Conservation (phyloP, 371 early-diverging fungal species). For the Capillidium heterosporum region DNA sequence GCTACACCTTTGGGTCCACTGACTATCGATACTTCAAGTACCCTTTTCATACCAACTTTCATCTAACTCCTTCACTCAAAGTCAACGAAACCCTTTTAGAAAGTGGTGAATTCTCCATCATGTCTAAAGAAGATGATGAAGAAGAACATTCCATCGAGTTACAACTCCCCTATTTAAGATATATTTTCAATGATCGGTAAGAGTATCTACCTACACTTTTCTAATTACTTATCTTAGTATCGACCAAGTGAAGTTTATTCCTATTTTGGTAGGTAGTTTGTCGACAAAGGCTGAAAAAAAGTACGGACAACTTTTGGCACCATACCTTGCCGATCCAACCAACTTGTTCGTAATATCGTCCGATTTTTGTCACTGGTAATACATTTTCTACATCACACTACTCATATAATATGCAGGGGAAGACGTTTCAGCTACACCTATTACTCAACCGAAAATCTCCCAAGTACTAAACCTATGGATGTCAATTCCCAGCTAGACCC, state of each 20-base stretch:
- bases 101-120: slow-evolving; percentile 41
- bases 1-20: slow-evolving; percentile 78
- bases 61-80: neutral
- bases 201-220: neutral
- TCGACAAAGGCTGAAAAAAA: slow-evolving; percentile 25
- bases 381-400: neutral
- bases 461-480: slow-evolving; percentile 7
- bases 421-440: slow-evolving; percentile 10
- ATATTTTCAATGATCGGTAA: slow-evolving; percentile 46
- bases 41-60: neutral
- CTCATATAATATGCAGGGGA: slow-evolving; percentile 8
- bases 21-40: slow-evolving; percentile 38
- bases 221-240: slow-evolving; percentile 14
- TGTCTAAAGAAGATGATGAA: slow-evolving; percentile 52
- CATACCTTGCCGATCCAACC: slow-evolving; percentile 41
- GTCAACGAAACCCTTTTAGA: slow-evolving; percentile 32
- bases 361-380: slow-evolving; percentile 91
- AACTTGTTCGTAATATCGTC: slow-evolving; percentile 78
- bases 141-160: slow-evolving; percentile 92
- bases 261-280: slow-evolving; percentile 71
- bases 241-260: slow-evolving; percentile 46
- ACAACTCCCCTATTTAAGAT: slow-evolving; percentile 77
- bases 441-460: slow-evolving; percentile 7
- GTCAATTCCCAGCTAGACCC: neutral
- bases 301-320: slow-evolving; percentile 45